Evolutionary conservation across 176 grass and related monocot genomes (phyloP), one percentile per base, ranked within the genome.

Genomic region (Metroxylon sagu): DNA sequence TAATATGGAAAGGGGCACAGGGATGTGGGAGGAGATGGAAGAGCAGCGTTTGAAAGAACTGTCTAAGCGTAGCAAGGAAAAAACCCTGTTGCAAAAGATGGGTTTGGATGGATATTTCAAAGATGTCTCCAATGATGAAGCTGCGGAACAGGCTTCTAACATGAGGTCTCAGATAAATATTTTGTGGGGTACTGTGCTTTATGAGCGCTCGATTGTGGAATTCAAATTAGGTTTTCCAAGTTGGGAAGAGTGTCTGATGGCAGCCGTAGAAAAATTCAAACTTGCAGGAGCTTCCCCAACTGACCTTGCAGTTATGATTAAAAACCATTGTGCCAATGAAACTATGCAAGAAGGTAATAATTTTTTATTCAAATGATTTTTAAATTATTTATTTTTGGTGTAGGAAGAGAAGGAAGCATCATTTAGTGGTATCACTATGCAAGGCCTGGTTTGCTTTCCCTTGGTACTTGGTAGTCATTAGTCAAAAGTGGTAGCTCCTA

Each of bases 111-210:
- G 65, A 15, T 75, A 53, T 60, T 60, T 77, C 48, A 82, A 79
- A 50, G 73, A 72, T 30, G 16, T 83, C 4, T 71, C 83, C 5
- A 23, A 58, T 6, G 76, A 86, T 48, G 79, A 86, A 76, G 73
- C 76, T 31, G 78, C 81, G 48, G 74, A 85, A 39, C 84, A 88
- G 62, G 70, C 83, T 49, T 78, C 84, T 25, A 81, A 62, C 39
- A 72, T 91, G 76, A 69, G 77, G 60, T 85, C 86, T 65, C 92
- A 91, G 58, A 80, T 91, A 29, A 90, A 97, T 61, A 86, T 90
- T 70, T 73, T 85, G 26, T 97, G 92, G 92, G 92, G 83, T 19
- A 81, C 87, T 50, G 90, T 97, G 65, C 86, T 97, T 61, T 97
- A 97, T 60, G 87, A 90, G 57, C 78, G 87, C 0, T 97, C 92